Evolutionary conservation across 2,329 filamentous ascomycete species (phyloP).

Genomic region (Huntiella bhutanensis): DNA sequence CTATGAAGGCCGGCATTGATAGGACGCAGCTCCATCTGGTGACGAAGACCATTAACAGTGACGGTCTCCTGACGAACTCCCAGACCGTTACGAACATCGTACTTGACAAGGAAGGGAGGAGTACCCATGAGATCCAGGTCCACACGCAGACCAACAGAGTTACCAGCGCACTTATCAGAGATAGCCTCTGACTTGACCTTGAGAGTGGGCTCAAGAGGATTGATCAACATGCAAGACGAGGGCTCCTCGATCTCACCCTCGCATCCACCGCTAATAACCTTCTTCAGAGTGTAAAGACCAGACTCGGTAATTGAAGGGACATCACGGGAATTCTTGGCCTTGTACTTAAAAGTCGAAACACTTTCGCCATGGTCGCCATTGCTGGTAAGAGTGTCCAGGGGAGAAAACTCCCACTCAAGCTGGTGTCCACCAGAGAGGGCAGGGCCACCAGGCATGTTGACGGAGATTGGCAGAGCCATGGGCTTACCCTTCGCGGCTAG

Average conservation of each 20-base stretch:
- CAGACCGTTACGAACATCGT: slow-evolving; percentile 49
- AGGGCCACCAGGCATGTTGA: slow-evolving; percentile 34
- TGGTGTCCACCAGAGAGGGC: slow-evolving; percentile 49
- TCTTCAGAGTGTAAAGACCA: slow-evolving; percentile 71
- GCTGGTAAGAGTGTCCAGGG: slow-evolving; percentile 47
- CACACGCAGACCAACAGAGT: slow-evolving; percentile 75
- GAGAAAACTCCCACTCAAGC: slow-evolving; percentile 66
- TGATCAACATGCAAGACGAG: slow-evolving; percentile 78
- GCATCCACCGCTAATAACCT: slow-evolving; percentile 64
- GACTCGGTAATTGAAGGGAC: slow-evolving; percentile 52
- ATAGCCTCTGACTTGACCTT: slow-evolving; percentile 60
- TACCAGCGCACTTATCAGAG: slow-evolving; percentile 86
- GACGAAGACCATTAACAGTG: slow-evolving; percentile 49
- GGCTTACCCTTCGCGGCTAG: slow-evolving; percentile 61
- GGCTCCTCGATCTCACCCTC: slow-evolving; percentile 81
- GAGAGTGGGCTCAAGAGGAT: slow-evolving; percentile 72
- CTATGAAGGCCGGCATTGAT: slow-evolving; percentile 65
- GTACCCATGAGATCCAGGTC: slow-evolving; percentile 81
- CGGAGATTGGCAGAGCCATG: slow-evolving; percentile 44
- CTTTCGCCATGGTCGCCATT: slow-evolving; percentile 50
- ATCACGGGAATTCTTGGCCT: slow-evolving; percentile 41
- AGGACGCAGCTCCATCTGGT: slow-evolving; percentile 72
- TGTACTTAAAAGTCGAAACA: slow-evolving; percentile 36
- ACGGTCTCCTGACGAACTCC: slow-evolving; percentile 35
- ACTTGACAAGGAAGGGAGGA: slow-evolving; percentile 71